Conservation (phyloP, 2,329 filamentous ascomycete species). For the Coniochaeta pulveracea region DNA sequence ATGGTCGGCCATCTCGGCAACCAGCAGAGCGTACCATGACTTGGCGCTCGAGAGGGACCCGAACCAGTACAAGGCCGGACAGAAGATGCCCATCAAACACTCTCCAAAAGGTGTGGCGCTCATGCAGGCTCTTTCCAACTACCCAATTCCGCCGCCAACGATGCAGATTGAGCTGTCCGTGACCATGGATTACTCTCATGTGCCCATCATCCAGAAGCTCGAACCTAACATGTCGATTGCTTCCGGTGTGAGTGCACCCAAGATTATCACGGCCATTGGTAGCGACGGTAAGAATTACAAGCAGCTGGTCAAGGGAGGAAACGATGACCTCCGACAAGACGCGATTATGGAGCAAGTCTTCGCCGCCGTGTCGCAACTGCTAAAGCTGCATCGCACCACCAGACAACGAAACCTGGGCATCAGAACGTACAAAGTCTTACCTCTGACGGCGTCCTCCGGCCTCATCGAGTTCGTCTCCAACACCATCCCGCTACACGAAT, state of each 20-base stretch:
- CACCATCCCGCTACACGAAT: constrained; percentile 86
- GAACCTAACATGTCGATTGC: constrained; percentile 73
- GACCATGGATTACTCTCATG: constrained; percentile 61
- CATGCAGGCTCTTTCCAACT: constrained; percentile 48
- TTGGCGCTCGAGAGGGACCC: constrained; percentile 56
- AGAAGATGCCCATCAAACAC: constrained; percentile 45
- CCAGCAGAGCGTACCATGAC: constrained; percentile 54
- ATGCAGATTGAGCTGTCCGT: constrained; percentile 69
- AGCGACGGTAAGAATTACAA: constrained; percentile 73
- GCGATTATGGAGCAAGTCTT: constrained; percentile 99
- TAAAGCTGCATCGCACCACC: constrained; percentile 77
- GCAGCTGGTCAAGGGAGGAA: constrained; percentile 89
- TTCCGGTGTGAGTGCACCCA: constrained; percentile 82
- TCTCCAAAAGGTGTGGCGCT: constrained; percentile 52
- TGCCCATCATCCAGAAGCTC: constrained; percentile 66
- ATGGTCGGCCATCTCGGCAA: constrained; percentile 64
- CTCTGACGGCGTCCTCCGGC: constrained; percentile 72
- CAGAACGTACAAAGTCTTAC: constrained; percentile 93
- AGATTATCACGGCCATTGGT: constrained; percentile 75
- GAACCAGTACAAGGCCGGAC: constrained; percentile 54
- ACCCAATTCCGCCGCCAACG: constrained; percentile 76
- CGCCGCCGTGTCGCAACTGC: constrained; percentile 80
- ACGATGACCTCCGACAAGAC: constrained; percentile 92
- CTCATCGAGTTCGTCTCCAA: constrained; percentile 96
- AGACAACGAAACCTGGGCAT: constrained; percentile 83